phyloP scores from a whole-genome alignment of 1,284 basidiomycete species.

The Heterobasidion annosum region DNA sequence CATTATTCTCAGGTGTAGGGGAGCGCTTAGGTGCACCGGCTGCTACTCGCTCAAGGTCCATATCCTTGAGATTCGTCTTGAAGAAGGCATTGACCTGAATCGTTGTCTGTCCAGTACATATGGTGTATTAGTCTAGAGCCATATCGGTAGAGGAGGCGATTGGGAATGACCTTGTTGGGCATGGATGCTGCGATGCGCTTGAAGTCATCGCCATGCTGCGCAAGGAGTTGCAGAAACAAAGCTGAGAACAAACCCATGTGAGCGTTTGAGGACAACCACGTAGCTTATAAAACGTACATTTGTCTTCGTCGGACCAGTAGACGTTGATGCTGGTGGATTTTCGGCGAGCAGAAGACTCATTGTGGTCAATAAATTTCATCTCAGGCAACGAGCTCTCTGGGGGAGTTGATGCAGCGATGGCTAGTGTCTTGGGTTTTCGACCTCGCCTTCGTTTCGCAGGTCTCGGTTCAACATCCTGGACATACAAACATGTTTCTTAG shows the following conservation, averaged over 20 bases:
- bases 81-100: slow-evolving; percentile 72
- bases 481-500: background rate
- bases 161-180: slow-evolving; percentile 54
- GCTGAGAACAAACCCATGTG: slow-evolving; percentile 28
- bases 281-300: slow-evolving; percentile 30
- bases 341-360: slow-evolving; percentile 23
- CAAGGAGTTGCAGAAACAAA: slow-evolving; percentile 55
- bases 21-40: slow-evolving; percentile 23
- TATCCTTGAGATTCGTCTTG: slow-evolving; percentile 34
- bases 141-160: background rate
- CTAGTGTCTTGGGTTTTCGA: slow-evolving; percentile 2
- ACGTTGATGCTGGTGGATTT: slow-evolving; percentile 22
- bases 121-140: slow-evolving; percentile 1
- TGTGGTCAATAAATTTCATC: slow-evolving; percentile 21
- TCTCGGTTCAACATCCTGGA: slow-evolving; percentile 17
- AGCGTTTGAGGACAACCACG: slow-evolving; percentile 16
- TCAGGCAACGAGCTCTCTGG: slow-evolving; percentile 21
- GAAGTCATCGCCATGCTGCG: slow-evolving; percentile 68
- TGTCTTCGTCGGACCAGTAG: slow-evolving; percentile 52
- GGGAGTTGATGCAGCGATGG: slow-evolving; percentile 9
- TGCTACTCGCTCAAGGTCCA: slow-evolving; percentile 34
- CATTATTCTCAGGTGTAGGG: slow-evolving; percentile 18
- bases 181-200: slow-evolving; percentile 67
- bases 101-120: slow-evolving; percentile 40
- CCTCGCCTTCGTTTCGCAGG: slow-evolving; percentile 20